Evolutionary conservation across 2,329 filamentous ascomycete species (phyloP).

Genomic region (Aspergillus caelatus): DNA sequence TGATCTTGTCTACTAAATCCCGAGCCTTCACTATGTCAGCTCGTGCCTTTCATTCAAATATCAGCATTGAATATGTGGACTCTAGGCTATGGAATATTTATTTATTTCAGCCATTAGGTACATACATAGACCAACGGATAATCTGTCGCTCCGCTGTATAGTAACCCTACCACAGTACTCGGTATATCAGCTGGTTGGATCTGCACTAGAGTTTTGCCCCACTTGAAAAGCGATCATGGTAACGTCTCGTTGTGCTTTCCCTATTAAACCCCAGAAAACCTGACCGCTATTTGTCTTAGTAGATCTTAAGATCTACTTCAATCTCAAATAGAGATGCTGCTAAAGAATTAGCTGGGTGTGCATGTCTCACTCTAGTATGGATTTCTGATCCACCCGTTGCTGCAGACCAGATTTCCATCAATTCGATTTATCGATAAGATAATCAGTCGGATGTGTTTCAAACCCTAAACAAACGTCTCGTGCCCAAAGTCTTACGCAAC

Average conservation of each 20-base stretch:
- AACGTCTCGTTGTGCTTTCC: background rate
- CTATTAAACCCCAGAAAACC: background rate
- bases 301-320: background rate
- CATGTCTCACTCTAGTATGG: background rate
- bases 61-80: too few species aligned
- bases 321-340: background rate
- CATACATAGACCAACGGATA: too few species aligned
- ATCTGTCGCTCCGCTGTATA: too few species aligned
- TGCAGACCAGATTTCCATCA: background rate
- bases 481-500: constrained; percentile 1
- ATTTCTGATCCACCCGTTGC: background rate
- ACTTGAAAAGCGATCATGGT: background rate
- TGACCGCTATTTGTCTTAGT: background rate
- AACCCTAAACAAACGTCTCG: background rate
- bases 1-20: too few species aligned
- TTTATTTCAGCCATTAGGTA: too few species aligned
- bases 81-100: too few species aligned
- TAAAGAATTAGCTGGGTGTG: background rate
- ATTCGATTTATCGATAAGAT: background rate
- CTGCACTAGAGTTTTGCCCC: too few species aligned
- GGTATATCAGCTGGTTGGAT: too few species aligned
- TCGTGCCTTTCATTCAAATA: too few species aligned
- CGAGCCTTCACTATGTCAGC: too few species aligned
- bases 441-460: background rate
- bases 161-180: too few species aligned